Conservation (phyloP, 116 monocot species). For the Zostera marina region DNA sequence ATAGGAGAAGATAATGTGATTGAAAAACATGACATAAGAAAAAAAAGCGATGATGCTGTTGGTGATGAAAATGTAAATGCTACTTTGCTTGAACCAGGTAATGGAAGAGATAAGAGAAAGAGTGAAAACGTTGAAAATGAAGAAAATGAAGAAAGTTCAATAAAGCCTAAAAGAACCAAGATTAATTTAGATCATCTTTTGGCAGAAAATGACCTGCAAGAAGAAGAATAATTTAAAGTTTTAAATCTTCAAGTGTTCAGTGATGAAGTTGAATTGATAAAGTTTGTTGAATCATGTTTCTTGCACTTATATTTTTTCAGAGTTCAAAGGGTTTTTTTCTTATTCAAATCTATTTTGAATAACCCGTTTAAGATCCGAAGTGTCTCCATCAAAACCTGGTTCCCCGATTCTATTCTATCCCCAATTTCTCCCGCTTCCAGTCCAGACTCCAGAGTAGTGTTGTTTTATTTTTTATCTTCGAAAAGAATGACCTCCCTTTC, state of each 20-base stretch:
- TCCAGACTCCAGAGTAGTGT: too few species aligned
- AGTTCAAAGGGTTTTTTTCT: too few species aligned
- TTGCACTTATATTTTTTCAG: too few species aligned
- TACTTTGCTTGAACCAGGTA: slow-evolving; percentile 1
- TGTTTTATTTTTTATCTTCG: background rate
- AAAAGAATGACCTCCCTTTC: slow-evolving; percentile 45
- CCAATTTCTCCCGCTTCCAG: background rate
- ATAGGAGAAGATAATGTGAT: background rate
- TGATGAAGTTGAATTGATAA: too few species aligned
- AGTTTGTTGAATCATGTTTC: too few species aligned
- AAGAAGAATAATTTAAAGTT: background rate
- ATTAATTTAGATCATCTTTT: slow-evolving; percentile 55
- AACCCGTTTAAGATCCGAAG: background rate
- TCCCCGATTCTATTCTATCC: background rate
- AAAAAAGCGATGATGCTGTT: background rate
- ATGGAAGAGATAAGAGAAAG: slow-evolving; percentile 25
- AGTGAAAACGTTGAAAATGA: slow-evolving; percentile 11
- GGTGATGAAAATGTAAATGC: background rate
- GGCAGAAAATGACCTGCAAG: slow-evolving; percentile 27
- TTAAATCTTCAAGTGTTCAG: too few species aligned
- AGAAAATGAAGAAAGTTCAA: slow-evolving; percentile 6
- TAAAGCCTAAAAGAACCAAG: slow-evolving; percentile 30
- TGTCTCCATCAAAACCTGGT: background rate
- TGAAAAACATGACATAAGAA: background rate
- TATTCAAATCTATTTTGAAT: too few species aligned